Conservation (phyloP, 1,139 yeast genomes). For the Yamadazyma trypodendri region DNA sequence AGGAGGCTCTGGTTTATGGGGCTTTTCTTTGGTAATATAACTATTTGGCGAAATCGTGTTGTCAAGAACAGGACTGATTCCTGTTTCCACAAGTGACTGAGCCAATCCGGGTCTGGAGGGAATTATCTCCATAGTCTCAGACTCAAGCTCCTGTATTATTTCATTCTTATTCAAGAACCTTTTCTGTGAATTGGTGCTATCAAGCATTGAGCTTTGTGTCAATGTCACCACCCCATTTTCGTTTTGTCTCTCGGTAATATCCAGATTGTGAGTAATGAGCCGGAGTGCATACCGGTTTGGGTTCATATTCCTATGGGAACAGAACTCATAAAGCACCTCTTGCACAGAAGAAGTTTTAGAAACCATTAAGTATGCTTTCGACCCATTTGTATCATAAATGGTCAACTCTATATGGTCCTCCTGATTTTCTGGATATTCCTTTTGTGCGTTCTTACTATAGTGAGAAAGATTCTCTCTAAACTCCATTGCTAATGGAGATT, state of each 20-base stretch:
- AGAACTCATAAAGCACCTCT: slow-evolving; percentile 33
- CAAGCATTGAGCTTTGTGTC: slow-evolving; percentile 9
- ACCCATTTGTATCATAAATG: slow-evolving; percentile 10
- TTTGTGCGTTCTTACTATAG: slow-evolving; percentile 7
- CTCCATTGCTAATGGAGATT: slow-evolving; percentile 55
- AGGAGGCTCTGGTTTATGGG: too few species aligned
- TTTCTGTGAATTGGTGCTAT: slow-evolving; percentile 2
- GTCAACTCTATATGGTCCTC: slow-evolving; percentile 8
- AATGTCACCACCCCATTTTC: slow-evolving; percentile 12
- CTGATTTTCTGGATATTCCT: background rate
- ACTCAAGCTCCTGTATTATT: slow-evolving; percentile 21
- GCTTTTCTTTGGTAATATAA: too few species aligned
- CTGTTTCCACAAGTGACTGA: slow-evolving; percentile 9
- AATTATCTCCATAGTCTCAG: slow-evolving; percentile 23
- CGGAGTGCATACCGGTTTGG: slow-evolving; percentile 24
- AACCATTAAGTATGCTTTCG: slow-evolving; percentile 7
- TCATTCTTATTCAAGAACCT: slow-evolving; percentile 21
- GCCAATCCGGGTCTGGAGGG: slow-evolving; percentile 13
- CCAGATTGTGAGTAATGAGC: slow-evolving; percentile 9
- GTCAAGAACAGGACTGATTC: slow-evolving; percentile 12
- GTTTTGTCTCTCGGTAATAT: slow-evolving; percentile 4
- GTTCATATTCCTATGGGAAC: slow-evolving; percentile 29
- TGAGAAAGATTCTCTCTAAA: slow-evolving; percentile 26
- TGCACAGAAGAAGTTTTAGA: slow-evolving; percentile 25
- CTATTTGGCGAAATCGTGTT: slow-evolving; percentile 11